Percentiles rank a stretch among this genome's conserved stretches.
These are phyloP conservation scores for Solanum hybrid DNA, from an alignment of 305 asterid species.

Conservation along the genomic window DNA sequence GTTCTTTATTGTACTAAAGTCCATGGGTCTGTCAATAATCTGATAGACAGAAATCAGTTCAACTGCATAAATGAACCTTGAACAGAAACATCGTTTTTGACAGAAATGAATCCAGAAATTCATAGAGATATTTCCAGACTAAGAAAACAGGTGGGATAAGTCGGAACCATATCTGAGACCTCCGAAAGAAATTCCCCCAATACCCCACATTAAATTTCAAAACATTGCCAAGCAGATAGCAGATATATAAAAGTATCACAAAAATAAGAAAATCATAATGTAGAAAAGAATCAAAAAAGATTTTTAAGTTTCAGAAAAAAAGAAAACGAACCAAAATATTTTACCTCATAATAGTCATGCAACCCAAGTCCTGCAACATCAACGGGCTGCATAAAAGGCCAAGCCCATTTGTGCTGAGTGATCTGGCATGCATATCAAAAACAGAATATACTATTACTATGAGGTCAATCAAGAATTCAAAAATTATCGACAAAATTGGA, in stretches of 20 bases:
- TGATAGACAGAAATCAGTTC: constrained; percentile 24
- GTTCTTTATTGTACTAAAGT: constrained; percentile 89
- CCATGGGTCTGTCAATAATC: constrained; percentile 99
- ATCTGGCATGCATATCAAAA: constrained; percentile 40
- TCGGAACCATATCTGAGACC: not conserved
- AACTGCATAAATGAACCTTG: not conserved
- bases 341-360: constrained; percentile 81
- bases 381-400: constrained; percentile 98
- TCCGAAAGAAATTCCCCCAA: not conserved
- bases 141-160: not conserved
- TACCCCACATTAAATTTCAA: not conserved
- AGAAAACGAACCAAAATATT: not conserved
- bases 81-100: not conserved
- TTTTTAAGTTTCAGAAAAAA: not conserved
- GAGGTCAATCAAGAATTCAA: not conserved
- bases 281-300: not conserved
- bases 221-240: not conserved
- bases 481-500: not conserved
- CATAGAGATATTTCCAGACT: not conserved
- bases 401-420: constrained; percentile 91
- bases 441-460: not conserved
- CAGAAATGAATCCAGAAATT: not conserved
- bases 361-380: constrained; percentile 93
- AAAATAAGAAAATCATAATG: not conserved
- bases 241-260: not conserved